These are phyloP conservation scores for Stenogyne calaminthoides DNA, from an alignment of 305 asterid genomes.

Conservation along the genomic window DNA sequence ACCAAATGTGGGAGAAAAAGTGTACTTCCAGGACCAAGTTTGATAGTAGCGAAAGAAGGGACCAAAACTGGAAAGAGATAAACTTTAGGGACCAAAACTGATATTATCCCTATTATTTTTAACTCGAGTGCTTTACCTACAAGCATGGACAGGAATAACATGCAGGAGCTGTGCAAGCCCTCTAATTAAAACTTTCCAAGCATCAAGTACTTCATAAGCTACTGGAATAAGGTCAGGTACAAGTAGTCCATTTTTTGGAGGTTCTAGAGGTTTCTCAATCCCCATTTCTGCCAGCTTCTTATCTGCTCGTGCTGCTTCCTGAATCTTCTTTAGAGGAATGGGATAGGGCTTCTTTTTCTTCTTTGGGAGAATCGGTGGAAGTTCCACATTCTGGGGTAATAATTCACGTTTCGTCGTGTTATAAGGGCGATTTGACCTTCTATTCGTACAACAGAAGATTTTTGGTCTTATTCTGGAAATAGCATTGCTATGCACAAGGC, in stretches of 20 bases:
- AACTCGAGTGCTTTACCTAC: constrained; percentile 60
- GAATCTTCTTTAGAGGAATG: constrained; percentile 73
- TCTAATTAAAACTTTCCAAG: constrained; percentile 77
- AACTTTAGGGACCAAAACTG: too few species aligned
- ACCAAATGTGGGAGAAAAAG: too few species aligned
- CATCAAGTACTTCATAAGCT: constrained; percentile 69
- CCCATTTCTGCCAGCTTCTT: constrained; percentile 86
- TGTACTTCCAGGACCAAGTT: too few species aligned
- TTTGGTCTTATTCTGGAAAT: constrained; percentile 39
- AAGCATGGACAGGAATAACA: constrained; percentile 74
- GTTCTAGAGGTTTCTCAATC: constrained; percentile 83
- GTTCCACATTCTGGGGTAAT: constrained; percentile 70
- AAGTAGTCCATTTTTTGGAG: constrained; percentile 83
- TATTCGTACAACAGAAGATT: constrained; percentile 39
- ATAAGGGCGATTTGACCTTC: constrained; percentile 40
- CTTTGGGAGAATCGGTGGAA: constrained; percentile 72
- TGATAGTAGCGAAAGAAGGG: too few species aligned
- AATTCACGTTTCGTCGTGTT: constrained; percentile 44
- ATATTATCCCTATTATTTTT: not conserved
- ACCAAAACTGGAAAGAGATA: too few species aligned
- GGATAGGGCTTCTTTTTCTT: constrained; percentile 91
- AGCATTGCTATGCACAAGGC: constrained; percentile 28
- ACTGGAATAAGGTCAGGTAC: constrained; percentile 65
- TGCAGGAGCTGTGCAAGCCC: constrained; percentile 81
- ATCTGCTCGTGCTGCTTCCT: constrained; percentile 71